These are phyloP conservation scores for Globisporangium carolinianum DNA, from an alignment of 352 stramenopile genomes.

Conservation along the genomic window DNA sequence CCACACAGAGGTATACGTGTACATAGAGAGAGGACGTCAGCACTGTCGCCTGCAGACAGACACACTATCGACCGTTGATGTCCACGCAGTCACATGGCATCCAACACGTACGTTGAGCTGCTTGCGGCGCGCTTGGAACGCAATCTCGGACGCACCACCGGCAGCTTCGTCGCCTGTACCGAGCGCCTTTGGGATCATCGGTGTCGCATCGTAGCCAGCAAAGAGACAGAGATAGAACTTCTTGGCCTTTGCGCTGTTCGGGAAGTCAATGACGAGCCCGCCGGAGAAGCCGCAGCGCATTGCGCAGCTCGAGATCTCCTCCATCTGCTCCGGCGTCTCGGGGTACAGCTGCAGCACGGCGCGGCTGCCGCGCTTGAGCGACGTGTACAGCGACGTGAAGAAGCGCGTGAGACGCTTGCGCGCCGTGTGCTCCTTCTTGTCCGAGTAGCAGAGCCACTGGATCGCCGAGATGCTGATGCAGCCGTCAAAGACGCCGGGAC, in stretches of 20 bases:
- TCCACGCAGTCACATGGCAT: neutral
- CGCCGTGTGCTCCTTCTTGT: slow-evolving; percentile 93
- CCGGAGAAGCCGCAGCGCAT: slow-evolving; percentile 91
- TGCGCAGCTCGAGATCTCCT: slow-evolving; percentile 86
- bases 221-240: slow-evolving; percentile 99
- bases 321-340: slow-evolving; percentile 95
- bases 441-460: slow-evolving; percentile 99
- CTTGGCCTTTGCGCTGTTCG: slow-evolving; percentile 99
- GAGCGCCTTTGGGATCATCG: slow-evolving; percentile 81
- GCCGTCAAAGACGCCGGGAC: slow-evolving; percentile 96
- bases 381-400: slow-evolving; percentile 93
- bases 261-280: slow-evolving; percentile 99
- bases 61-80: too few species aligned
- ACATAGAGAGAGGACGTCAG: slow-evolving; percentile 1
- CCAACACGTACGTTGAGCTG: slow-evolving; percentile 37
- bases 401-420: slow-evolving; percentile 94
- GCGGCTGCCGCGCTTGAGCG: slow-evolving; percentile 78
- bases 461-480: slow-evolving; percentile 99
- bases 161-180: slow-evolving; percentile 34
- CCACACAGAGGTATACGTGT: slow-evolving; percentile 2
- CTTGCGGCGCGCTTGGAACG: slow-evolving; percentile 53
- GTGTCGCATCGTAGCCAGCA: slow-evolving; percentile 83
- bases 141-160: slow-evolving; percentile 30
- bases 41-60: neutral
- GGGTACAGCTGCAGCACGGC: slow-evolving; percentile 99